A percentile compares a stretch with the other conserved stretches of the same genome.
phyloP scores from a whole-genome alignment of 371 early-diverging fungal species.

The Racocetra persica region DNA sequence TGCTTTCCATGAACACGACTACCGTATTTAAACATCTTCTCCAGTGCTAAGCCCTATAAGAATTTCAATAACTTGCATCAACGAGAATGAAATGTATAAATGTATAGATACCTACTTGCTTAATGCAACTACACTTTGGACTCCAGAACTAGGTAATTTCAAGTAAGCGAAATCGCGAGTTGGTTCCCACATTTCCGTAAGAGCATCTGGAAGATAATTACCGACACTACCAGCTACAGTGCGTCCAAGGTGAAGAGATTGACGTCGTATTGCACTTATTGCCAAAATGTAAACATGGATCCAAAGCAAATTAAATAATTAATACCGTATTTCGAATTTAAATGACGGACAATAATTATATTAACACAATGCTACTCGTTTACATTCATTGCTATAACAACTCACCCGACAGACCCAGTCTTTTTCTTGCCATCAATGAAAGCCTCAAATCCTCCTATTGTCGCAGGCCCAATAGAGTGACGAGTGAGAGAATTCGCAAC shows the following conservation, averaged over 20 bases:
- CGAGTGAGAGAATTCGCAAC: background rate
- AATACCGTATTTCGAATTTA: background rate
- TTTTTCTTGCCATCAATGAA: constrained; percentile 40
- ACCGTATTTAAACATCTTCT: too few species aligned
- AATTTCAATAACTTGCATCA: too few species aligned
- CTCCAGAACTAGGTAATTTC: constrained; percentile 84
- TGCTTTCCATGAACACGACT: background rate
- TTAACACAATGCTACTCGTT: background rate
- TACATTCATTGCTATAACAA: background rate
- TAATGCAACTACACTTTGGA: constrained; percentile 83
- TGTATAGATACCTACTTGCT: constrained; percentile 59
- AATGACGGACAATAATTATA: too few species aligned
- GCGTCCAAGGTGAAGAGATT: constrained; percentile 65
- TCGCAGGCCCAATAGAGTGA: constrained; percentile 27
- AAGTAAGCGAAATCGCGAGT: constrained; percentile 92
- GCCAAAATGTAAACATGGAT: background rate
- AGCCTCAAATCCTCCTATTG: constrained; percentile 45
- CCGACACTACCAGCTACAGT: constrained; percentile 79
- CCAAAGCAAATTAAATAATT: background rate
- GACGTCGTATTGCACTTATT: constrained; percentile 61
- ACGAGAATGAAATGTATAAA: background rate
- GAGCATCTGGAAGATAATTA: constrained; percentile 82
- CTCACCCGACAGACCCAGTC: constrained; percentile 26
- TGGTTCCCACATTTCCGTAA: constrained; percentile 96
- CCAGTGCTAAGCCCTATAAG: too few species aligned